Evolutionary conservation across 495 filamentous ascomycete genomes (phyloP).

Genomic region (Neohortaea acidophila): DNA sequence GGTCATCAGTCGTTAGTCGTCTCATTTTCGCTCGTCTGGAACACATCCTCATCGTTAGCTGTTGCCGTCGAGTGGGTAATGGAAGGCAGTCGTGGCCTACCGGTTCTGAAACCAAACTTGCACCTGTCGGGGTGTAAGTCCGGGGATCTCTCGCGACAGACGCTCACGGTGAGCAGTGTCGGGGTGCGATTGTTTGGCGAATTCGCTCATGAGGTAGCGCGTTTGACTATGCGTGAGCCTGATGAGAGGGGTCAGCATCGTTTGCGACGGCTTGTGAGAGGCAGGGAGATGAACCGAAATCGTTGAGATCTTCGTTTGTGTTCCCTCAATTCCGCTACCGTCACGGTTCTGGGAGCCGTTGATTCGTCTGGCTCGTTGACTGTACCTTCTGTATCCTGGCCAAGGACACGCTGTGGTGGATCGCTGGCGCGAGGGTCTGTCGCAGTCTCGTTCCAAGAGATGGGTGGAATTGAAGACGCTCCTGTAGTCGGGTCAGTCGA

Average conservation of each 20-base stretch:
- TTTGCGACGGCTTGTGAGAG: no score
- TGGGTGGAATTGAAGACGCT: no score
- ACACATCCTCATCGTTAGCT: neutral
- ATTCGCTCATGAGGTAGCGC: slow-evolving; percentile 92
- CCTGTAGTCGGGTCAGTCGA: no score
- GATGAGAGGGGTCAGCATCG: no score
- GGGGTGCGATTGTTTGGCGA: slow-evolving; percentile 86
- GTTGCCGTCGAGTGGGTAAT: neutral
- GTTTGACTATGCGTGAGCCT: slow-evolving; percentile 96
- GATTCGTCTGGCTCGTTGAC: no score
- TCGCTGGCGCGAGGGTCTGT: no score
- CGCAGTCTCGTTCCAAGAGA: no score
- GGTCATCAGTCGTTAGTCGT: slow-evolving; percentile 80
- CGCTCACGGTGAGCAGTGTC: slow-evolving; percentile 87
- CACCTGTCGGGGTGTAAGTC: slow-evolving; percentile 82
- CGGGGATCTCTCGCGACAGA: slow-evolving; percentile 81
- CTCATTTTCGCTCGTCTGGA: slow-evolving; percentile 84
- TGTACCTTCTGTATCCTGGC: no score
- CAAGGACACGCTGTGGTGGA: no score
- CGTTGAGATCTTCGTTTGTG: slow-evolving; percentile 92
- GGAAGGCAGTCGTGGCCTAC: slow-evolving; percentile 34
- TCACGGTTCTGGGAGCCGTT: no score
- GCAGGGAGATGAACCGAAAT: slow-evolving; percentile 53
- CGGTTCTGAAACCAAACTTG: slow-evolving; percentile 99
- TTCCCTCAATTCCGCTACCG: slow-evolving; percentile 53